Conservation (phyloP, 371 early-diverging fungal species). For the Agmasoma carcini region DNA sequence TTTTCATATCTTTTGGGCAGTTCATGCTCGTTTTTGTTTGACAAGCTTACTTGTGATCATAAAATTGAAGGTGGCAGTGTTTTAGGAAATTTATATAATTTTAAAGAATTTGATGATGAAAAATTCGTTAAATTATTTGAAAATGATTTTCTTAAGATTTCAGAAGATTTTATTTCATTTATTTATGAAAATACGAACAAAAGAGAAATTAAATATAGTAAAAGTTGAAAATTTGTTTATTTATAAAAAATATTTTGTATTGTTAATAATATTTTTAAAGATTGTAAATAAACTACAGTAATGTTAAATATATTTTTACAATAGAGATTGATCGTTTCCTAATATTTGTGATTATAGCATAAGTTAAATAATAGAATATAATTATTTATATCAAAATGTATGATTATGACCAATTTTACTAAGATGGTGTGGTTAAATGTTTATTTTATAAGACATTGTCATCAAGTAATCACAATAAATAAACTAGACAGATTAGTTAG, state of each 20-base stretch:
- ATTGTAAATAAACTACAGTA: no score
- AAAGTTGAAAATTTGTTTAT: not conserved
- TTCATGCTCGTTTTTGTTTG: constrained; percentile 25
- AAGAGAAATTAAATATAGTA: not conserved
- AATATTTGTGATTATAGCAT: no score
- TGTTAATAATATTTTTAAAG: no score
- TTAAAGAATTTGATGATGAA: not conserved
- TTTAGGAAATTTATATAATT: constrained; percentile 24
- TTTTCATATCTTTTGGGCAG: constrained; percentile 22
- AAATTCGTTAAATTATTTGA: constrained; percentile 1
- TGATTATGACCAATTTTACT: no score
- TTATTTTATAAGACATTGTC: no score
- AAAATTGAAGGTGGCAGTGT: constrained; percentile 5
- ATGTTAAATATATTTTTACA: no score
- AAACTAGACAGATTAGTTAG: no score
- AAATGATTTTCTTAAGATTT: not conserved
- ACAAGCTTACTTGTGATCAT: constrained; percentile 21
- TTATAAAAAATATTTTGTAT: not conserved
- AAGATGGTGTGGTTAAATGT: no score
- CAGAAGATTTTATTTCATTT: not conserved
- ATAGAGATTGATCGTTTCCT: no score
- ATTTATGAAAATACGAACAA: not conserved
- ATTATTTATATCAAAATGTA: no score
- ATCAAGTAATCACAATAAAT: no score
- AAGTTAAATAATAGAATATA: no score